These are phyloP conservation scores for Capsicum pubescens DNA, from an alignment of 257 asterid species.

Conservation along the genomic window DNA sequence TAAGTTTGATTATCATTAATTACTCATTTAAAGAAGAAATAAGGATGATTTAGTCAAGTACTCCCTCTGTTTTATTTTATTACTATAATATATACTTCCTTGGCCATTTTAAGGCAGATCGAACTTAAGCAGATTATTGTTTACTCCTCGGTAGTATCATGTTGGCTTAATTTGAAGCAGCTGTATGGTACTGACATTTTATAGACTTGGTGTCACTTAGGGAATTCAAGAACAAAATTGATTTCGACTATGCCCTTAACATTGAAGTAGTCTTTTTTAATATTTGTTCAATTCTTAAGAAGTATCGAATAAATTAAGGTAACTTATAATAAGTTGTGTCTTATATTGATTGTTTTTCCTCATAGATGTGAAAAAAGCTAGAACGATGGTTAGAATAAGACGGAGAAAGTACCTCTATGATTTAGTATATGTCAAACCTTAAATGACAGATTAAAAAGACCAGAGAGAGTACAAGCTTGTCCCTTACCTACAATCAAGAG, in stretches of 20 bases:
- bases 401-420: too few species aligned
- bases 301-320: background rate
- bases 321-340: background rate
- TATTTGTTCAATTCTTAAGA: background rate
- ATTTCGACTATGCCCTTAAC: background rate
- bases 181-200: too few species aligned
- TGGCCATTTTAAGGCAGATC: too few species aligned
- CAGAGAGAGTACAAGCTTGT: background rate
- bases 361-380: background rate
- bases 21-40: background rate
- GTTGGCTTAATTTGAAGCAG: too few species aligned
- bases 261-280: background rate
- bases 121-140: too few species aligned
- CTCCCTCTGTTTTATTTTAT: background rate
- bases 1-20: background rate
- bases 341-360: background rate
- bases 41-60: background rate
- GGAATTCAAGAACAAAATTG: background rate
- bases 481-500: too few species aligned
- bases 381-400: background rate
- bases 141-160: too few species aligned
- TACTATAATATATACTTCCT: too few species aligned
- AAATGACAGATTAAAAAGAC: background rate
- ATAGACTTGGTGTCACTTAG: too few species aligned
- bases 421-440: background rate